Evolutionary conservation across 2,329 filamentous ascomycete species (phyloP).

Genomic region (Cladophialophora chaetospira): DNA sequence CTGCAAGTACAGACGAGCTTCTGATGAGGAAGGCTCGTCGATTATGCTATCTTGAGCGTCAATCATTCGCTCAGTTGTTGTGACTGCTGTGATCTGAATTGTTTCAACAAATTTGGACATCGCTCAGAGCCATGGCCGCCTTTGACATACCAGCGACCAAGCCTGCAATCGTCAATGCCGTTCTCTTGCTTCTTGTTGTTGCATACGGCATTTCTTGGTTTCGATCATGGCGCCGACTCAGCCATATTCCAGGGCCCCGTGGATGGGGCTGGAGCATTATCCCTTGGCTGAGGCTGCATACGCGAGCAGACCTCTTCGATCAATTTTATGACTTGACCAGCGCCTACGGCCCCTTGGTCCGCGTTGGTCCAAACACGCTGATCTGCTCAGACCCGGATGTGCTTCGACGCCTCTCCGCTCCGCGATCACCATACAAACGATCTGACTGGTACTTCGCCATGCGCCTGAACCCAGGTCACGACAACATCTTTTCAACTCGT

Average conservation of each 20-base stretch:
- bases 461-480: conserved; percentile 1
- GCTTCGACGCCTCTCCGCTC: not conserved
- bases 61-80: too few relatives aligned
- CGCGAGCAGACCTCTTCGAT: conserved; percentile 4
- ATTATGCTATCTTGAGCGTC: too few relatives aligned
- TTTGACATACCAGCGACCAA: not conserved
- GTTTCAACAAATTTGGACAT: too few relatives aligned
- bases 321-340: conserved; percentile 1
- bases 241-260: conserved; percentile 13
- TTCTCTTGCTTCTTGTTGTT: not conserved
- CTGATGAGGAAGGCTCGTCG: too few relatives aligned
- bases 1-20: too few relatives aligned
- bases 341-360: conserved; percentile 11
- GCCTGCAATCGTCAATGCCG: not conserved
- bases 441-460: conserved; percentile 3
- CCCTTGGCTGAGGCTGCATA: conserved; percentile 8
- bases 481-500: conserved; percentile 5
- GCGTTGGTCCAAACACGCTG: conserved; percentile 13
- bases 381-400: conserved; percentile 3
- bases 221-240: conserved; percentile 1
- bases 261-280: conserved; percentile 1
- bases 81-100: too few relatives aligned
- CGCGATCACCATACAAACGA: not conserved
- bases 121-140: too few relatives aligned
- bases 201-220: not conserved